Conservation (phyloP, 148 eudicot genomes). For the Fagopyrum tataricum region DNA sequence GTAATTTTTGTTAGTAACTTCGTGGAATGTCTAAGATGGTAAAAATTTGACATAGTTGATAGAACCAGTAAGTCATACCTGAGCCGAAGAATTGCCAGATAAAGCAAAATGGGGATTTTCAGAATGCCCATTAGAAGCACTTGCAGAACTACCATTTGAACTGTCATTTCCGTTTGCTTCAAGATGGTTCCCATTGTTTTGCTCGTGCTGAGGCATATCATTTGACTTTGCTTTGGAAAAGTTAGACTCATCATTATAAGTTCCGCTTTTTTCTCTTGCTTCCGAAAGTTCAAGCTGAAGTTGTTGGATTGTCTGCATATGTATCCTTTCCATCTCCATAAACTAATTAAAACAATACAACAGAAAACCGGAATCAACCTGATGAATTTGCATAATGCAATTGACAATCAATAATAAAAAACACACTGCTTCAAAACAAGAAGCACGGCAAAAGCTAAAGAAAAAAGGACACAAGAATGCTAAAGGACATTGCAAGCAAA, state of each 20-base stretch:
- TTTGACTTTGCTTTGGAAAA: conserved; percentile 32
- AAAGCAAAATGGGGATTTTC: conserved; percentile 45
- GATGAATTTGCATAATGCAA: background rate
- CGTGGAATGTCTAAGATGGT: background rate
- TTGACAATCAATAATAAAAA: background rate
- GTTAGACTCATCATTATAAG: conserved; percentile 33
- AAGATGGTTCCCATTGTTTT: conserved; percentile 40
- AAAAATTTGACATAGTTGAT: background rate
- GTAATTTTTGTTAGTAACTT: background rate
- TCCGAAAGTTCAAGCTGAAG: conserved; percentile 72
- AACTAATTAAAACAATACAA: conserved; percentile 38
- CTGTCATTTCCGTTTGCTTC: conserved; percentile 46
- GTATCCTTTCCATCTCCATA: conserved; percentile 84
- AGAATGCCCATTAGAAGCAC: conserved; percentile 44
- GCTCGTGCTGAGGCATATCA: conserved; percentile 46
- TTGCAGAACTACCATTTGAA: conserved; percentile 30
- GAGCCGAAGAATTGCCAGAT: conserved; percentile 38
- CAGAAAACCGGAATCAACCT: background rate
- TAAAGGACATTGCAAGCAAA: background rate
- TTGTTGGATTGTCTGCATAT: conserved; percentile 64
- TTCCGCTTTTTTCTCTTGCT: conserved; percentile 52
- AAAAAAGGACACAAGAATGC: background rate
- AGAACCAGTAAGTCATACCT: conserved; percentile 29
- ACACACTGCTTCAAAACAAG: background rate
- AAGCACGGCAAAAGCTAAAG: background rate